phyloP scores from a whole-genome alignment of 441 rosid genomes.

The Biscutella laevigata region DNA sequence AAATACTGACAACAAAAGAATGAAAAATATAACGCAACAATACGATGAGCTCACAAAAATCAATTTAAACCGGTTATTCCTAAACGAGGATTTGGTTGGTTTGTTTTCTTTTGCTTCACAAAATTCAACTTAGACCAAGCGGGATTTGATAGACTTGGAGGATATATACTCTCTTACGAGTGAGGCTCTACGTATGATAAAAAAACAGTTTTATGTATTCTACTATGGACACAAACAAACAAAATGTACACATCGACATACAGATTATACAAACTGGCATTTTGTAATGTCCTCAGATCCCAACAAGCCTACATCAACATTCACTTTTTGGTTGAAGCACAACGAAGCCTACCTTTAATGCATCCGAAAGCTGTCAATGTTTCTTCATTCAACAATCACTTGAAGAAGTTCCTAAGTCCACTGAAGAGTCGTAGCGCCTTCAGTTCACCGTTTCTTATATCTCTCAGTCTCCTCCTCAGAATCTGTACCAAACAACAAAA shows the following conservation, averaged over 20 bases:
- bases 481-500: slow-evolving; percentile 28
- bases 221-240: not conserved
- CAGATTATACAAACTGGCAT: not conserved
- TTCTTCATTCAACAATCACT: slow-evolving; percentile 28
- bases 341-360: slow-evolving; percentile 6
- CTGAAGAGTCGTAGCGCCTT: slow-evolving; percentile 61
- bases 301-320: slow-evolving; percentile 7
- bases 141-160: too few species aligned
- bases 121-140: too few species aligned
- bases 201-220: not conserved
- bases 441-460: slow-evolving; percentile 82
- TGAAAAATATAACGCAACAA: too few species aligned
- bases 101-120: too few species aligned
- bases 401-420: slow-evolving; percentile 62
- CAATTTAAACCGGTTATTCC: too few species aligned
- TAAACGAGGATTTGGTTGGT: too few species aligned
- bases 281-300: not conserved
- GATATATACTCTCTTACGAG: not conserved
- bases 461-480: slow-evolving; percentile 74
- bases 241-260: slow-evolving; percentile 1
- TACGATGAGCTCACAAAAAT: too few species aligned
- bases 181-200: too few species aligned
- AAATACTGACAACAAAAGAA: too few species aligned
- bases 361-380: slow-evolving; percentile 5
- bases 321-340: not conserved